Evolutionary conservation across 176 grass and related monocot genomes (phyloP), one percentile per base, ranked within the genome.

Genomic region (Oryza officinalis): DNA sequence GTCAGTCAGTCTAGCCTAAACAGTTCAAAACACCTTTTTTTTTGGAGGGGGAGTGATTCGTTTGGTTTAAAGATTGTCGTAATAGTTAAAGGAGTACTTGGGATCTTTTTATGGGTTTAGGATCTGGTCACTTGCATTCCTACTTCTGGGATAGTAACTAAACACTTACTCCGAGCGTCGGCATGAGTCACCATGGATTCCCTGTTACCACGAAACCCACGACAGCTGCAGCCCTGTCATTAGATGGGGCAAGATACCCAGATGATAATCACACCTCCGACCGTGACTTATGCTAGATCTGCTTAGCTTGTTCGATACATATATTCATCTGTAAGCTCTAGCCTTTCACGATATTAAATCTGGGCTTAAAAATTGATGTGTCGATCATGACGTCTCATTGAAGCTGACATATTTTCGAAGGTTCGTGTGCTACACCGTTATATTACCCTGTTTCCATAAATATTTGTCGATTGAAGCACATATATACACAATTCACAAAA

Each of bases 211-310:
- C 27, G 65, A 79, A 47, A 31, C 27, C 46, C 61, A 13, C 17
- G n/a, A 23, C 26, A 23, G 13, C 26, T 31, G 64, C 14, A n/a
- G 2, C 10, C 22, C 47, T 18, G 50, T 82, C 61, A 45, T 69
- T 35, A 65, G n/a, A 22, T 75, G 71, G 22, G n/a, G 22, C 60
- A 59, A 75, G 60, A 75, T 50, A 66, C 61, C 23, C 8, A 4
- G n/a, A 75, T 49, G 81, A 50, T 64, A 47, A 11, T 50, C 72
- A 50, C 63, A 13, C 18, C 46, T 41, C 11, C 66, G 63, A 84
- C 35, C 26, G 43, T 31, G 15, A 84, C 60, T 13, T 1, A 17
- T 27, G 43, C 71, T 18, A 67, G 81, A 75, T 75, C 49, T 43
- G 32, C 32, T 22, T 41, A 60, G 23, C 67, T 71, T 40, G 60